These are phyloP conservation scores for Metschnikowia baotianmanensis DNA, from an alignment of 805 yeast species.

Conservation along the genomic window DNA sequence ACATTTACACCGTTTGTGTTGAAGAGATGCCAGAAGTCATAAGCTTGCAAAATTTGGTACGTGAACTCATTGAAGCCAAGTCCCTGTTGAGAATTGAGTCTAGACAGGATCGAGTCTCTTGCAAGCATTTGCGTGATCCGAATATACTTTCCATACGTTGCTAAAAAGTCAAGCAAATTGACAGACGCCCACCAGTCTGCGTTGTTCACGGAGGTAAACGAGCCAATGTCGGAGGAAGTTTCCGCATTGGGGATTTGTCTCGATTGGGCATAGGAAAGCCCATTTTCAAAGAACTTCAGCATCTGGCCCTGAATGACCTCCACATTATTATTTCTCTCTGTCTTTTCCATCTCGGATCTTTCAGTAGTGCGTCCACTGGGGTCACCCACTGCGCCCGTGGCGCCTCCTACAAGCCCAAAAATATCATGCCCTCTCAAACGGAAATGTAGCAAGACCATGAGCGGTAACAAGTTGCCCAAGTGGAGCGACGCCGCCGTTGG, in stretches of 20 bases:
- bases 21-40: slow-evolving; percentile 83
- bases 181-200: slow-evolving; percentile 83
- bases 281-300: slow-evolving; percentile 55
- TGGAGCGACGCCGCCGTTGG: slow-evolving; percentile 91
- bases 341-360: slow-evolving; percentile 55
- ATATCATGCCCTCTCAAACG: slow-evolving; percentile 80
- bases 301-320: slow-evolving; percentile 60
- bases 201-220: slow-evolving; percentile 56
- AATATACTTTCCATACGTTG: slow-evolving; percentile 71
- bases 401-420: slow-evolving; percentile 88
- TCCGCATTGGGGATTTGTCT: slow-evolving; percentile 37
- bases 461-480: slow-evolving; percentile 85
- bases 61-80: slow-evolving; percentile 93
- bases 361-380: slow-evolving; percentile 90
- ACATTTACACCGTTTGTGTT: slow-evolving; percentile 55
- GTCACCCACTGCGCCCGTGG: slow-evolving; percentile 95
- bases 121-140: slow-evolving; percentile 85
- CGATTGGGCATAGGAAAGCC: slow-evolving; percentile 57
- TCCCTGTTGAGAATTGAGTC: slow-evolving; percentile 69
- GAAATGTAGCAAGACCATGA: slow-evolving; percentile 82
- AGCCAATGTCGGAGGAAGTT: slow-evolving; percentile 30
- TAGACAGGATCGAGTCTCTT: slow-evolving; percentile 78
- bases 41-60: slow-evolving; percentile 90
- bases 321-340: slow-evolving; percentile 56
- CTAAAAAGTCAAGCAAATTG: slow-evolving; percentile 72